These are phyloP conservation scores for Cercis canadensis DNA, from an alignment of 306 rosid species.

Conservation along the genomic window DNA sequence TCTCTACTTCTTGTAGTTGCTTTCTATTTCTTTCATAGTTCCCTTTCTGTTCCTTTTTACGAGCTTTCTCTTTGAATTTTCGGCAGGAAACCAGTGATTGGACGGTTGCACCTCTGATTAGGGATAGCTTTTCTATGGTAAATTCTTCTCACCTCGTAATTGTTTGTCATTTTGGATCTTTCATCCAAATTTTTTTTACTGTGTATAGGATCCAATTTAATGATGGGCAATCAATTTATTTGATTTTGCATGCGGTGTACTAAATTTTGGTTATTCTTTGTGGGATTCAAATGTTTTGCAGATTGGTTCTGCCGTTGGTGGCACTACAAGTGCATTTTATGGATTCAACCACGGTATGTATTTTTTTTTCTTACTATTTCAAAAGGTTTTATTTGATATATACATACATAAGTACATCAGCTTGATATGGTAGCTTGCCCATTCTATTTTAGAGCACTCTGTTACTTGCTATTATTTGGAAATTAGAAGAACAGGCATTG, in stretches of 20 bases:
- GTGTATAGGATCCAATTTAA: slow-evolving; percentile 20
- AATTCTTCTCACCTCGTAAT: slow-evolving; percentile 2
- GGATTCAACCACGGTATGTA: slow-evolving; percentile 85
- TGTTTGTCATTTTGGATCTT: slow-evolving; percentile 8
- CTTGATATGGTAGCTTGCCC: slow-evolving; percentile 22
- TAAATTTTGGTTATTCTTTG: neutral
- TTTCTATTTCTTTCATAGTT: slow-evolving; percentile 5
- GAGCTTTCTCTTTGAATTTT: neutral
- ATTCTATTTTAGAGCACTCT: no score
- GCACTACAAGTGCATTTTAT: slow-evolving; percentile 89
- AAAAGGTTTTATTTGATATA: neutral
- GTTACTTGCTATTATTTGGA: neutral
- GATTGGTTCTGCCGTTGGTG: slow-evolving; percentile 98
- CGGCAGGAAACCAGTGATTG: slow-evolving; percentile 77
- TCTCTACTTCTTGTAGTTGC: neutral
- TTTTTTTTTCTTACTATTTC: neutral
- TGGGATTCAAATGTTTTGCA: slow-evolving; percentile 32
- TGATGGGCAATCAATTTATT: slow-evolving; percentile 7
- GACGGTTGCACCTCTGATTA: slow-evolving; percentile 71
- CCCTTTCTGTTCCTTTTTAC: neutral
- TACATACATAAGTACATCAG: neutral
- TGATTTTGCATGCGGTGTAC: neutral
- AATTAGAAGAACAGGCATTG: neutral
- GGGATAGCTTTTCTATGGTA: slow-evolving; percentile 96
- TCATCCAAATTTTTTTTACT: neutral